A percentile compares a stretch with the other conserved stretches of the same genome.
Evolutionary conservation across 352 stramenopile genomes (phyloP).

Genomic region (Discostella stelligera): DNA sequence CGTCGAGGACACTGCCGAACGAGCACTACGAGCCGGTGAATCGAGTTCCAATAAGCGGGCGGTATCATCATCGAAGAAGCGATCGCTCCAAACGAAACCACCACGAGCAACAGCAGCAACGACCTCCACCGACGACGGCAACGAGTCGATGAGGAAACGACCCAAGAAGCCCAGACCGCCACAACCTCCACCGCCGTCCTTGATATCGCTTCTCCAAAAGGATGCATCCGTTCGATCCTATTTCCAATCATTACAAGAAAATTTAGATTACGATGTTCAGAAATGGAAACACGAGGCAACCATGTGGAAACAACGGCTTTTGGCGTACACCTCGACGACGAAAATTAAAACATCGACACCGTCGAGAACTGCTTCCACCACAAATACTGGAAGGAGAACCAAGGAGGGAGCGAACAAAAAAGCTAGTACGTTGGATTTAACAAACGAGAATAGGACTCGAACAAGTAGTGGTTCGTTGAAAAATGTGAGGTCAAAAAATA

Average conservation of each 20-base stretch:
- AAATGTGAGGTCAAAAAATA: neutral
- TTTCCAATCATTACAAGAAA: conserved; percentile 68
- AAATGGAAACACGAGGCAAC: conserved; percentile 70
- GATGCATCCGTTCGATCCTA: conserved; percentile 62
- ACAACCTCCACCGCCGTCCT: conserved; percentile 52
- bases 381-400: conserved; percentile 11
- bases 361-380: neutral
- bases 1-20: conserved; percentile 4
- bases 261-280: conserved; percentile 73
- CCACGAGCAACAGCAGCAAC: neutral
- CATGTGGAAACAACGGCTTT: conserved; percentile 58
- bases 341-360: neutral
- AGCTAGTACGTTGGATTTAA: conserved; percentile 6
- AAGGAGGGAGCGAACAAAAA: neutral
- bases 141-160: neutral
- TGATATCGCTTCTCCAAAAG: conserved; percentile 62
- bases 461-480: neutral
- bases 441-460: neutral
- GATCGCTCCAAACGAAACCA: neutral
- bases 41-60: neutral
- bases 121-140: neutral
- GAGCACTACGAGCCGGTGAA: neutral
- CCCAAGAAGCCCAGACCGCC: conserved; percentile 24
- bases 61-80: conserved; percentile 8
- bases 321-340: neutral